These are phyloP conservation scores for Oryza glumipatula DNA, from an alignment of 176 grass and related monocot genomes.

Conservation along the genomic window DNA sequence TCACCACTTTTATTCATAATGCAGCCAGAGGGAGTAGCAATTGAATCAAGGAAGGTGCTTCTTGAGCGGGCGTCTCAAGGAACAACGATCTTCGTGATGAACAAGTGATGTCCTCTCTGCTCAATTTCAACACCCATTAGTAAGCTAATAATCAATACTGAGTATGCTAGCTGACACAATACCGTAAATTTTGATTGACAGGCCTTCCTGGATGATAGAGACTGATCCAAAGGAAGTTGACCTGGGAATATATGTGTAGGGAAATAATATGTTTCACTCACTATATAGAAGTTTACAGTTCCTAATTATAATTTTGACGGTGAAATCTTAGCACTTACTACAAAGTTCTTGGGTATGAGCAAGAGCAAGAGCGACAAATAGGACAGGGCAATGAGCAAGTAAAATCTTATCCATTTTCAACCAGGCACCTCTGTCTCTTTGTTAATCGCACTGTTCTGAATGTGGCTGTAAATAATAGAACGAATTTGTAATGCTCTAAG, in stretches of 20 bases:
- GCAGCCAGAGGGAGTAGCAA: conserved; percentile 78
- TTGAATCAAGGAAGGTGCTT: conserved; percentile 80
- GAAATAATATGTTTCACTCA: background rate
- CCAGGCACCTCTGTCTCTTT: too few relatives aligned
- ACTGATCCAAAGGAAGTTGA: conserved; percentile 78
- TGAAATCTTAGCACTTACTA: too few relatives aligned
- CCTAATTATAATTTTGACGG: too few relatives aligned
- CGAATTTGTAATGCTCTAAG: background rate
- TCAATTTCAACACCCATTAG: background rate
- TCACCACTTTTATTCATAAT: conserved; percentile 20
- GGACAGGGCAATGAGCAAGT: too few relatives aligned
- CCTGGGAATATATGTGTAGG: conserved; percentile 82
- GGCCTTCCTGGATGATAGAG: conserved; percentile 95
- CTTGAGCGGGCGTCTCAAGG: conserved; percentile 68
- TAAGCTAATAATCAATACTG: background rate
- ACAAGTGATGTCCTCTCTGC: conserved; percentile 41
- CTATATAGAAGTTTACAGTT: too few relatives aligned
- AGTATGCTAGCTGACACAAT: conserved; percentile 32
- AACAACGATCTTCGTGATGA: conserved; percentile 67
- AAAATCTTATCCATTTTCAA: too few relatives aligned
- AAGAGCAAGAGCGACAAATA: background rate
- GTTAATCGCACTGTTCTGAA: background rate
- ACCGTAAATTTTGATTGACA: conserved; percentile 44
- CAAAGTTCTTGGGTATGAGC: background rate
- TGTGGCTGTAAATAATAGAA: background rate